These are phyloP conservation scores for Lepidium africanum DNA, from an alignment of 345 rosid genomes.

Conservation along the genomic window DNA sequence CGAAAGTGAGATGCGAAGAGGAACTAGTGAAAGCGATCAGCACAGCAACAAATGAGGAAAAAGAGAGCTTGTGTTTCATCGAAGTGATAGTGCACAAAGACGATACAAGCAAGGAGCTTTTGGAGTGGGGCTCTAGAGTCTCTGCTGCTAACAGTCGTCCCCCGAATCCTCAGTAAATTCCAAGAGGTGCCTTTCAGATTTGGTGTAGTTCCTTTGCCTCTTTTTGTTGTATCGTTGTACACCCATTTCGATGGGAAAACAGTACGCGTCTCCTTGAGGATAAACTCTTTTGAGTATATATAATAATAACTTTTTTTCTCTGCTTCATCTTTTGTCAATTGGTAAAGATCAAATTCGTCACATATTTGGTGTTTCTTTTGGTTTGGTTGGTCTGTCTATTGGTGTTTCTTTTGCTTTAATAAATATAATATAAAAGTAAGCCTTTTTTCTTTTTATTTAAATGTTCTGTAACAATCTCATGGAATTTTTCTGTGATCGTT, in stretches of 20 bases:
- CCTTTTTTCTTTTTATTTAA: not conserved
- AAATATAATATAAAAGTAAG: constrained; percentile 70
- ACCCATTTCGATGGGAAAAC: not conserved
- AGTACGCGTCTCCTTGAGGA: not conserved
- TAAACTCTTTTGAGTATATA: not conserved
- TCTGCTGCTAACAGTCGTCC: constrained; percentile 56
- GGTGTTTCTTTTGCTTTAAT: constrained; percentile 41
- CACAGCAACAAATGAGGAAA: constrained; percentile 35
- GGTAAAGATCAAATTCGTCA: not conserved
- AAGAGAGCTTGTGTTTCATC: constrained; percentile 54
- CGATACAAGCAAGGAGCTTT: constrained; percentile 58
- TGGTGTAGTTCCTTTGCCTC: not conserved
- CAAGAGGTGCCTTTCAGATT: not conserved
- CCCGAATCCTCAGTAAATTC: constrained; percentile 39
- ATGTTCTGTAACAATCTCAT: not conserved
- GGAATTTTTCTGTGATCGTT: not conserved
- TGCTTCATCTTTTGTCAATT: not conserved
- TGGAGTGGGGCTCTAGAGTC: constrained; percentile 54
- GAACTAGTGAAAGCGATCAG: constrained; percentile 43
- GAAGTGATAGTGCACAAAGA: constrained; percentile 65
- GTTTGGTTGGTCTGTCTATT: not conserved
- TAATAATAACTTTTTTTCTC: constrained; percentile 6
- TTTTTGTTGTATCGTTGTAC: not conserved
- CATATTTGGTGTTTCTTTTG: not conserved
- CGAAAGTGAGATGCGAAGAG: constrained; percentile 44